Percentiles rank a stretch among this genome's conserved stretches.
Evolutionary conservation across 768 basidiomycete species (phyloP).

Genomic region (Pleurotus sapidus): DNA sequence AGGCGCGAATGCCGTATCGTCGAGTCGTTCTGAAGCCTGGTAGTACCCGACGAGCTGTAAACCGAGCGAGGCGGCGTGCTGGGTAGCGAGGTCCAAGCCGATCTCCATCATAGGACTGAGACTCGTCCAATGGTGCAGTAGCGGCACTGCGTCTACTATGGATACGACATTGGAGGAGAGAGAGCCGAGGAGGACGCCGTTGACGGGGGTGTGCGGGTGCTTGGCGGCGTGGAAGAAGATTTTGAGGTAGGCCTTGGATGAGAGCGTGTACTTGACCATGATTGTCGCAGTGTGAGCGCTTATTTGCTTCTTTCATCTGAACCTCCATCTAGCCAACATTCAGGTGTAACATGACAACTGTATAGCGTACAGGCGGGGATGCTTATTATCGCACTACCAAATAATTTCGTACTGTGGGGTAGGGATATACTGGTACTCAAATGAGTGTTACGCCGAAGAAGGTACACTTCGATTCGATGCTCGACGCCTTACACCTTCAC

Average conservation of each 20-base stretch:
- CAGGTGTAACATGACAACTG: no score
- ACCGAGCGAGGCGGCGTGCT: slow-evolving; percentile 52
- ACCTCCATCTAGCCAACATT: no score
- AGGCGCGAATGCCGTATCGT: slow-evolving; percentile 58
- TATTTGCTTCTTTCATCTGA: no score
- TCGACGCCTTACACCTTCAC: no score
- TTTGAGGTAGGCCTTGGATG: slow-evolving; percentile 66
- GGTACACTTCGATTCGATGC: no score
- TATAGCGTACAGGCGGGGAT: no score
- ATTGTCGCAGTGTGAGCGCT: slow-evolving; percentile 1
- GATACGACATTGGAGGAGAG: slow-evolving; percentile 33
- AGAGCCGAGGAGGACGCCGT: slow-evolving; percentile 74
- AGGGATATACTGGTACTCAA: no score
- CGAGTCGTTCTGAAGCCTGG: slow-evolving; percentile 65
- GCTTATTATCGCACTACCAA: no score
- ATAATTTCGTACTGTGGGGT: no score
- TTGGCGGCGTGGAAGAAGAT: slow-evolving; percentile 78
- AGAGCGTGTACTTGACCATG: slow-evolving; percentile 51
- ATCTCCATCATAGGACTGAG: slow-evolving; percentile 87
- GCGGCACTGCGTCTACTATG: slow-evolving; percentile 67
- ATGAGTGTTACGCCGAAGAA: no score
- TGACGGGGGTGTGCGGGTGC: slow-evolving; percentile 71
- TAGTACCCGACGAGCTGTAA: slow-evolving; percentile 70
- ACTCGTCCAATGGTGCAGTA: slow-evolving; percentile 84
- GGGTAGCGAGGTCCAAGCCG: slow-evolving; percentile 71